A percentile compares a stretch with the other conserved stretches of the same genome.
These are phyloP conservation scores for Podospora conica DNA, from an alignment of 495 filamentous ascomycete species.

Conservation along the genomic window DNA sequence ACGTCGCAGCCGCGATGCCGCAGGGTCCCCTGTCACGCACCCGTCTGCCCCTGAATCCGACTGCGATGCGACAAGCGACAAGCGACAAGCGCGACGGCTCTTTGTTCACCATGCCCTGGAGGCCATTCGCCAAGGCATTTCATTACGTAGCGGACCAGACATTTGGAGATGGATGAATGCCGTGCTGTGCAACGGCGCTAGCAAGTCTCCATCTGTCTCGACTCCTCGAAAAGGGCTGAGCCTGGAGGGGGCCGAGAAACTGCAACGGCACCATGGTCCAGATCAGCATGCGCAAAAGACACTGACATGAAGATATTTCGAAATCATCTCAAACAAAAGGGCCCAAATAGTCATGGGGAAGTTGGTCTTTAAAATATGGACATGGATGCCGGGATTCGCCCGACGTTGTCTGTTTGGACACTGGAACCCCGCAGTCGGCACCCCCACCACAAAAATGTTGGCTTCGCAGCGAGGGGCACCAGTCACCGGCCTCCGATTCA, in stretches of 20 bases:
- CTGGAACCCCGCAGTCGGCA: neutral
- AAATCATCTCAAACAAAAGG: neutral
- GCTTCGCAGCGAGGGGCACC: neutral
- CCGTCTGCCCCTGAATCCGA: neutral
- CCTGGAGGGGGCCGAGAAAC: neutral
- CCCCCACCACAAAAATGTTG: neutral
- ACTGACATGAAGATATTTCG: neutral
- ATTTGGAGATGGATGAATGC: neutral
- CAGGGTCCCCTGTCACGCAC: neutral
- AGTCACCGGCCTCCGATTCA: constrained; percentile 34
- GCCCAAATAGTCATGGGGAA: neutral
- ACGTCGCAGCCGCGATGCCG: too few species aligned
- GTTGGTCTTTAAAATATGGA: too few species aligned
- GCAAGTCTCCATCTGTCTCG: neutral
- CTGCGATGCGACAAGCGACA: neutral
- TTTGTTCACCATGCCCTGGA: neutral
- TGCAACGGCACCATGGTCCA: too few species aligned
- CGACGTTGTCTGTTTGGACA: neutral
- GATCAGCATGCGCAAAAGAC: too few species aligned
- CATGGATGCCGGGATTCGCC: neutral
- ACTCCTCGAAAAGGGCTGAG: neutral
- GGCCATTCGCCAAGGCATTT: neutral
- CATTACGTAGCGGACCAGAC: neutral
- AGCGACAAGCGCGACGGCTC: neutral
- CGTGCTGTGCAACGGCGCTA: neutral